Conservation (phyloP, 305 asterid species). For the Withania somnifera region DNA sequence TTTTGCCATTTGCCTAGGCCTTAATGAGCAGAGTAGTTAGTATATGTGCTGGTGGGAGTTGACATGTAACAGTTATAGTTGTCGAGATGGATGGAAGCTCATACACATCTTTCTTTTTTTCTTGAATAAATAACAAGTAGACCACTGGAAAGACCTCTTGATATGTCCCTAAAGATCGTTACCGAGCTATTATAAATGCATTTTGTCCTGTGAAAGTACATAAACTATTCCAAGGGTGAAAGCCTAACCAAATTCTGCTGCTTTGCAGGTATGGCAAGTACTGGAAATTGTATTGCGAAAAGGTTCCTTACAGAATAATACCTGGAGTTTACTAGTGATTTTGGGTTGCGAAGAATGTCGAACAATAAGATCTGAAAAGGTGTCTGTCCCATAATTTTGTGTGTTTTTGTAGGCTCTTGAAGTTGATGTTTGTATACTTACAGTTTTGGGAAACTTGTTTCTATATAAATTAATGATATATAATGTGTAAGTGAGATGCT, state of each 20-base stretch:
- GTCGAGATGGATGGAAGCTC: background rate
- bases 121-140: background rate
- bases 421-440: background rate
- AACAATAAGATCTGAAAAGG: background rate
- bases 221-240: background rate
- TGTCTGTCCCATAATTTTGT: background rate
- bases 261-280: constrained; percentile 75
- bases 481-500: background rate
- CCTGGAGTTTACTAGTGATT: constrained; percentile 63
- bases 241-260: background rate
- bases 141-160: background rate
- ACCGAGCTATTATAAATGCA: background rate
- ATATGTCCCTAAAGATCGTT: background rate
- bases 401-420: background rate
- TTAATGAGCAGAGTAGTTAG: background rate
- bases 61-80: background rate
- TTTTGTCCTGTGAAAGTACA: background rate
- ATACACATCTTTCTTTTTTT: too few relatives aligned
- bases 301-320: constrained; percentile 60
- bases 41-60: background rate
- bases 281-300: constrained; percentile 85
- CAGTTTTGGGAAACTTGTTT: background rate
- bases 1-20: background rate
- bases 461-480: background rate
- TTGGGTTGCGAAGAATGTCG: background rate